phyloP scores from a whole-genome alignment of 805 yeast species.

The Saccharomycopsis sp. region DNA sequence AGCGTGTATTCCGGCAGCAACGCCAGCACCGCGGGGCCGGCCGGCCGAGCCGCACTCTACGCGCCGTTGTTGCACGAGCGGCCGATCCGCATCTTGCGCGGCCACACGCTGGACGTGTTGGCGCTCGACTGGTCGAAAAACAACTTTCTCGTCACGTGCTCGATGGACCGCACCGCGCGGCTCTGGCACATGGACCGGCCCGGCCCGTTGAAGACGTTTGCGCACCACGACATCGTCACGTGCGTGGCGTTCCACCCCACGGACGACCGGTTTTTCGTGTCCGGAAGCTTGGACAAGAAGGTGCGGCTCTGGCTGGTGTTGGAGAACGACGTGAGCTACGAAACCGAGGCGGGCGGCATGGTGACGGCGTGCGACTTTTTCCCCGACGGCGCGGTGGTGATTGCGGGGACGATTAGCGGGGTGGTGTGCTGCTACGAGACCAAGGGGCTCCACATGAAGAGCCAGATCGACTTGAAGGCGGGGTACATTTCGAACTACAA shows the following conservation, averaged over 20 bases:
- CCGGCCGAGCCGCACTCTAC: conserved; percentile 27
- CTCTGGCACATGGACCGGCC: conserved; percentile 78
- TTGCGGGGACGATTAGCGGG: conserved; percentile 79
- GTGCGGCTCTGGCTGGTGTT: conserved; percentile 81
- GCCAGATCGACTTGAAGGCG: conserved; percentile 41
- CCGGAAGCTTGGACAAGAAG: conserved; percentile 73
- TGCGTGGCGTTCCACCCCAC: conserved; percentile 71
- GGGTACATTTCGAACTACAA: conserved; percentile 27
- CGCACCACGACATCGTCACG: conserved; percentile 78
- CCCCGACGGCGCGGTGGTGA: conserved; percentile 50
- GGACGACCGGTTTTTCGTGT: conserved; percentile 81
- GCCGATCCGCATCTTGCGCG: conserved; percentile 55
- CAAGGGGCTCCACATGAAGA: conserved; percentile 46
- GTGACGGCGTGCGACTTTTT: conserved; percentile 73
- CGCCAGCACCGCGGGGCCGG: conserved; percentile 5
- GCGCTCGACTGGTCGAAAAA: conserved; percentile 85
- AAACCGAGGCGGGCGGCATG: conserved; percentile 53
- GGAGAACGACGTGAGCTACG: conserved; percentile 58
- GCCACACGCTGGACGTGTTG: conserved; percentile 66
- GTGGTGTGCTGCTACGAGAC: conserved; percentile 55
- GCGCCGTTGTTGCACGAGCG: conserved; percentile 75
- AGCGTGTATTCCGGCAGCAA: conserved; percentile 4
- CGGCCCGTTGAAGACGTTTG: conserved; percentile 55
- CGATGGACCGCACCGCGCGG: conserved; percentile 78
- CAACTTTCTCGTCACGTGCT: conserved; percentile 69